Evolutionary conservation across 768 basidiomycete genomes (phyloP).

Genomic region (Sarcodon sp.): DNA sequence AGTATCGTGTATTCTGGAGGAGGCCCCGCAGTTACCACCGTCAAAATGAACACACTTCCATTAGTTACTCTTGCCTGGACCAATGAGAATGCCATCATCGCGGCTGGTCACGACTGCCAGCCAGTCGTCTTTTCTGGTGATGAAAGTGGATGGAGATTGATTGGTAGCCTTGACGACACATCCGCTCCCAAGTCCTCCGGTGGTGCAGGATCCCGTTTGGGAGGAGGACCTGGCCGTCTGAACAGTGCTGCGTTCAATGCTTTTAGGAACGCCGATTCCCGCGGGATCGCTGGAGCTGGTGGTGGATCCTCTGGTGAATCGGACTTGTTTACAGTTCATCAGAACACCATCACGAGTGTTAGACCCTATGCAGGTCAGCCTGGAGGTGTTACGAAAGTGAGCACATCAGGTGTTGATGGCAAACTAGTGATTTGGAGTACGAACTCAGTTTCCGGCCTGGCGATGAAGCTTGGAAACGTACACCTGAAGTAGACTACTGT

Average conservation of each 20-base stretch:
- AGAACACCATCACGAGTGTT: slow-evolving; percentile 96
- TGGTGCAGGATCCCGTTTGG: slow-evolving; percentile 13
- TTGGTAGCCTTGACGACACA: slow-evolving; percentile 81
- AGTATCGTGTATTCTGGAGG: slow-evolving; percentile 77
- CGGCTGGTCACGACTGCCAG: slow-evolving; percentile 97
- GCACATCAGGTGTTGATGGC: slow-evolving; percentile 91
- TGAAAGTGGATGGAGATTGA: slow-evolving; percentile 62
- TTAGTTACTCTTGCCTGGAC: slow-evolving; percentile 81
- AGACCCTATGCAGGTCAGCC: slow-evolving; percentile 54
- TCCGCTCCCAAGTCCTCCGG: slow-evolving; percentile 27
- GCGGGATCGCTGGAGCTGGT: slow-evolving; percentile 34
- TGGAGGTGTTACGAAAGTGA: slow-evolving; percentile 60
- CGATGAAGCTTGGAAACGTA: slow-evolving; percentile 28
- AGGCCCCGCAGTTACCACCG: slow-evolving; percentile 56
- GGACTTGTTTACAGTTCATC: slow-evolving; percentile 83
- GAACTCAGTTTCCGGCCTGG: slow-evolving; percentile 38
- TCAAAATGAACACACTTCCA: slow-evolving; percentile 71
- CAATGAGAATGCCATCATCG: slow-evolving; percentile 69
- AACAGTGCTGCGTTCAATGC: slow-evolving; percentile 91
- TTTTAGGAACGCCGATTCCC: slow-evolving; percentile 84
- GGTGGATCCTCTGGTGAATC: slow-evolving; percentile 35
- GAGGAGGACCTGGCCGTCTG: slow-evolving; percentile 35
- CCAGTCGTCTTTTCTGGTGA: slow-evolving; percentile 78
- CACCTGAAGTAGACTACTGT: background rate
- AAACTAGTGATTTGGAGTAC: slow-evolving; percentile 85